These are phyloP conservation scores for Trichoderma gracile DNA, from an alignment of 2,329 filamentous ascomycete genomes.

Conservation along the genomic window DNA sequence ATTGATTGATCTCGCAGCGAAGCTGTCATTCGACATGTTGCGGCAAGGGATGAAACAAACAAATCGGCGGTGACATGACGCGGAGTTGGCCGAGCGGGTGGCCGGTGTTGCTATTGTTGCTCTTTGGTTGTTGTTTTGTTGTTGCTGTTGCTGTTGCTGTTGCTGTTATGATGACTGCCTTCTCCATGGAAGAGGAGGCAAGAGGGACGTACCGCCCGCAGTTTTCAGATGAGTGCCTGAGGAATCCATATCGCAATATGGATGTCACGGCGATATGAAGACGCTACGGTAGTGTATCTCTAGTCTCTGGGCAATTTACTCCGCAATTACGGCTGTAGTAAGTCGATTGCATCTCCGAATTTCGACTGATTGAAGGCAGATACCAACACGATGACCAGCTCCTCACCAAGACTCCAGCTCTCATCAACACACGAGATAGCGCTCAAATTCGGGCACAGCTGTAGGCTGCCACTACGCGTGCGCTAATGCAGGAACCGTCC, in stretches of 20 bases:
- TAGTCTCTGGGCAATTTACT: background rate
- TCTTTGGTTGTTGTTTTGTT: too few species aligned
- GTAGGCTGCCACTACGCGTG: conserved; percentile 1
- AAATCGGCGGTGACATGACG: conserved; percentile 3
- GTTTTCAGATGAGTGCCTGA: background rate
- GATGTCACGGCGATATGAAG: background rate
- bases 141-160: background rate
- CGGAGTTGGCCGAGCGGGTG: background rate
- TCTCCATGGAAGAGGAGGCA: background rate
- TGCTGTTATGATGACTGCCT: background rate
- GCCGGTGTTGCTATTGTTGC: too few species aligned
- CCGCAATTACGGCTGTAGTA: background rate
- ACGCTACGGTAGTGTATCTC: background rate
- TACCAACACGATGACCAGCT: background rate
- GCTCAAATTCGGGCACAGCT: too few species aligned
- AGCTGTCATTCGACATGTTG: conserved; percentile 5
- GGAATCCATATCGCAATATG: background rate
- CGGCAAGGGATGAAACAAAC: conserved; percentile 2
- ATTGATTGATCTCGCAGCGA: background rate
- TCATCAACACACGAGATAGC: background rate
- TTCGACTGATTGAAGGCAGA: background rate
- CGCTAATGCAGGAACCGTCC: conserved; percentile 33
- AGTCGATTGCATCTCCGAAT: background rate
- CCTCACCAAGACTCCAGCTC: too few species aligned
- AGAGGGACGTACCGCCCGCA: background rate